Evolutionary conservation across 768 basidiomycete species (phyloP), one percentile per base, ranked within the genome.

Genomic region (Kwoniella mangroviensis): DNA sequence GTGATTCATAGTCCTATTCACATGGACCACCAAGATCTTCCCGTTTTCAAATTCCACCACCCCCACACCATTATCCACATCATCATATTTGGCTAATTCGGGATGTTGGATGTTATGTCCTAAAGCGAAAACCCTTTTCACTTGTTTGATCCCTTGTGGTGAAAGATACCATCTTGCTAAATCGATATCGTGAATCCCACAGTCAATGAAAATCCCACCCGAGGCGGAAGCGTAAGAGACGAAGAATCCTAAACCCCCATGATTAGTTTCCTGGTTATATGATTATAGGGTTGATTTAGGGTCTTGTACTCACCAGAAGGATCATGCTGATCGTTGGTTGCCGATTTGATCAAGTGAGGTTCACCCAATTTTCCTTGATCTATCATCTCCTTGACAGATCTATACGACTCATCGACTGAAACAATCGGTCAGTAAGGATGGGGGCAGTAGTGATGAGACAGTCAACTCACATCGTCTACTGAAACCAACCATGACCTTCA

Each of bases 151-250:
- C 5, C 17, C 26, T 19, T 24, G 34, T 51, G 28, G 40, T 21
- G 67, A 57, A 43, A 70, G 67, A 19, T 68, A 59, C 73, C 75
- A 76, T 41, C 75, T 56, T 4, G 73, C 66, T 17, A 68, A 42
- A 45, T 76, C 75, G 34, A 74, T 72, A 51, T 76, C 75, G 67
- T 75, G 75, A 19, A 75, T 68, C 4, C 69, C 75, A 22, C 65
- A 67, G 57, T 75, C 75, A 13, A 70, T 64, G 22, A 71, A 65
- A 26, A 75, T 70, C 1, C 75, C 75, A 4, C 75, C 75, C 4
- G 72, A 73, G 5, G 68, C 65, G 13, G 65, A 57, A 5, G 74
- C 65, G 51, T 67, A 75, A 9, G 56, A 26, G 21, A 75, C 67
- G 58, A 75, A 75, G 67, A 73, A 75, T 34, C 75, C 71, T 65